Evolutionary conservation across 148 eudicot species (phyloP).

Genomic region (Camellia sinensis): DNA sequence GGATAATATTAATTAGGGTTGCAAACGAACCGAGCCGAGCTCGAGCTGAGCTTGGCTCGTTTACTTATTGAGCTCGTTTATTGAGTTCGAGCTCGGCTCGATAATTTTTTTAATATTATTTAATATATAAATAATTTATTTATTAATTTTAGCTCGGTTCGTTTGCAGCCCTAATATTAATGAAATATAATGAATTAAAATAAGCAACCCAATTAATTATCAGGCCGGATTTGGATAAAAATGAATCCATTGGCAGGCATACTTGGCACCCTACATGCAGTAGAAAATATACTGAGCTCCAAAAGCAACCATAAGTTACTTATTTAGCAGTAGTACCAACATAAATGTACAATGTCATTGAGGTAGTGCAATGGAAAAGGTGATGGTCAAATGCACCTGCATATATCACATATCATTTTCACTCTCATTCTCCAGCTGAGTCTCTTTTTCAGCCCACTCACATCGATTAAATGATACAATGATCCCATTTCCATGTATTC

Average conservation of each 20-base stretch:
- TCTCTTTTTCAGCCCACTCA: slow-evolving; percentile 35
- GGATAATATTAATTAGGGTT: too few species aligned
- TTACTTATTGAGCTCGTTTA: too few species aligned
- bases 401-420: slow-evolving; percentile 40
- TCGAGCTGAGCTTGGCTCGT: too few species aligned
- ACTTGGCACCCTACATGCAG: neutral
- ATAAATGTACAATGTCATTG: neutral
- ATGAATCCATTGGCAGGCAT: neutral
- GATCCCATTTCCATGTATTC: slow-evolving; percentile 46
- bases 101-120: too few species aligned
- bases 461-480: slow-evolving; percentile 33
- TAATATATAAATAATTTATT: too few species aligned
- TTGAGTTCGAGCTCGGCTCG: too few species aligned
- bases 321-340: neutral
- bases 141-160: too few species aligned
- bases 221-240: neutral
- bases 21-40: too few species aligned
- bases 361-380: neutral
- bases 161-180: too few species aligned
- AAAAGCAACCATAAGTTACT: neutral
- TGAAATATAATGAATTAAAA: neutral
- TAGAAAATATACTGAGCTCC: neutral
- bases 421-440: slow-evolving; percentile 42
- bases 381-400: slow-evolving; percentile 23
- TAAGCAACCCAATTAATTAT: neutral